A percentile compares a stretch with the other conserved stretches of the same genome.
phyloP scores from a whole-genome alignment of 805 yeast species.

The Barnettozyma pratensis region DNA sequence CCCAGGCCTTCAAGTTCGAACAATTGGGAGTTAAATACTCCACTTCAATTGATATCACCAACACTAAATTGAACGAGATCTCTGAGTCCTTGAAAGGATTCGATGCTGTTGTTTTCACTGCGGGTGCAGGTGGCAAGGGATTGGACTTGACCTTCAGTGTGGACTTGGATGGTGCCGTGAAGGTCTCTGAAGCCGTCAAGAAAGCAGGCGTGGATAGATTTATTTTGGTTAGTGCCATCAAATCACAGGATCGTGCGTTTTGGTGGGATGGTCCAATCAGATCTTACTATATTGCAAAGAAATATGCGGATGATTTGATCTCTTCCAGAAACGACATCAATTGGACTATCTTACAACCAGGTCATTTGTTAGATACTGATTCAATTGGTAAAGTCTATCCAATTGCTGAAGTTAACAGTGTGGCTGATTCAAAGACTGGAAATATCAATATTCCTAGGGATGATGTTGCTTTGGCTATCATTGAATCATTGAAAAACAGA shows the following conservation, averaged over 20 bases:
- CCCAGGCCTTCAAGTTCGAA: slow-evolving; percentile 38
- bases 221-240: slow-evolving; percentile 50
- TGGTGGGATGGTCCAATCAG: slow-evolving; percentile 36
- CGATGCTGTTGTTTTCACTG: slow-evolving; percentile 55
- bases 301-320: slow-evolving; percentile 50
- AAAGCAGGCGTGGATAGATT: slow-evolving; percentile 39
- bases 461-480: slow-evolving; percentile 50
- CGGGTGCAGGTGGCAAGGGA: slow-evolving; percentile 59
- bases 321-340: slow-evolving; percentile 33
- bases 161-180: slow-evolving; percentile 60
- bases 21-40: slow-evolving; percentile 33
- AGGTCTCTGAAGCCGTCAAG: slow-evolving; percentile 50
- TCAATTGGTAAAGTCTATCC: slow-evolving; percentile 40
- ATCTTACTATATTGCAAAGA: slow-evolving; percentile 55
- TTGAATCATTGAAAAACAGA: slow-evolving; percentile 31
- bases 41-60: slow-evolving; percentile 34
- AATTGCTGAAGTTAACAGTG: slow-evolving; percentile 21
- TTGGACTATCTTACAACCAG: slow-evolving; percentile 56
- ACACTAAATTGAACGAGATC: slow-evolving; percentile 30
- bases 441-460: slow-evolving; percentile 31
- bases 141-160: slow-evolving; percentile 40
- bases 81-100: slow-evolving; percentile 37
- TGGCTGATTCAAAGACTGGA: background rate
- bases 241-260: slow-evolving; percentile 45
- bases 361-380: slow-evolving; percentile 34